Evolutionary conservation across 2,329 filamentous ascomycete genomes (phyloP), one percentile per base, ranked within the genome.

Genomic region (Paraconiothyrium brasiliense): DNA sequence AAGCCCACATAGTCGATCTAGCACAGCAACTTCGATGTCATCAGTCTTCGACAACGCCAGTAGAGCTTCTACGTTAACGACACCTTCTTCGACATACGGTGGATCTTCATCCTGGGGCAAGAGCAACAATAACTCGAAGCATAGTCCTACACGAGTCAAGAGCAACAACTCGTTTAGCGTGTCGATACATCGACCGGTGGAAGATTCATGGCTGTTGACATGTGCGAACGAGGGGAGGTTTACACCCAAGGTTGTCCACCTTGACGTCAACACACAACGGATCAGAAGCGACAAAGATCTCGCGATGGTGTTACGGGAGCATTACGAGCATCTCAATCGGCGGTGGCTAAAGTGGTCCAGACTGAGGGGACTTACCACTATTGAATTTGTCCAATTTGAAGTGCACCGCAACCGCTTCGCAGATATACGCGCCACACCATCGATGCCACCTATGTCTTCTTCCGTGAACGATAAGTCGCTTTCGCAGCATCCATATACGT

Each of bases 401-500:
- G 75, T 80, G 9, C 78, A 80, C 59, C 75, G 75, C 13, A 80
- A 79, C 58, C 74, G 77, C 34, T 78, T 79, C 54, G 76, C 77
- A 4, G 78, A 80, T 55, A 79, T 80, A 11, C 70, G 78, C 8
- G 76, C 74, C 7, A 64, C 67, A 14, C 78, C 78, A 0, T 76
- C 77, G 37, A 77, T 79, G 76, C 77, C 78, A 4, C 74, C 66
- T 6, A 57, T 56, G 1, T 61, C 70, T n/a, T 67, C 68, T 13
- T 54, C 47, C 16, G 61, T 57, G 3, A 58, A 44, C 32, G 59
- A 66, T 3, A 71, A 73, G n/a, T 60, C 58, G 2, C 69, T 68
- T 6, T 72, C 71, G 20, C 60, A 68, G 39, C 68, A 74, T 34
- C 73, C 69, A 8, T 80, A 80, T 60, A 69, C 66, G 8, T 80